Evolutionary conservation across 768 basidiomycete species (phyloP).

Genomic region (Leucogyrophana mollusca): DNA sequence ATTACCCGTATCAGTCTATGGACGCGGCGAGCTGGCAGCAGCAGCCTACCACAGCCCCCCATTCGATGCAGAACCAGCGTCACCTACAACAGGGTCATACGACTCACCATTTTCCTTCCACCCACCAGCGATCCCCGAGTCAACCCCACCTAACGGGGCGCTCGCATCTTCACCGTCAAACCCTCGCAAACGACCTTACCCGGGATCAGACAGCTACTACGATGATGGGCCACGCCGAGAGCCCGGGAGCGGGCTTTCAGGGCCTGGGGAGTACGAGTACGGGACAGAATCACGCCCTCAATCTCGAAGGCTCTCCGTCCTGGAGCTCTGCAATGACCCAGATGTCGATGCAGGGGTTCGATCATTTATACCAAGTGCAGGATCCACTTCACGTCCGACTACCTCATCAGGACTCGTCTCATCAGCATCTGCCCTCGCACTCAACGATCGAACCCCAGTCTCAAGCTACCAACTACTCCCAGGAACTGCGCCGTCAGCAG

Average conservation of each 20-base stretch:
- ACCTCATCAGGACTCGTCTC: slow-evolving; percentile 47
- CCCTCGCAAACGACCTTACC: slow-evolving; percentile 64
- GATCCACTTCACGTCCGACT: slow-evolving; percentile 38
- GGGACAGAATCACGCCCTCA: slow-evolving; percentile 75
- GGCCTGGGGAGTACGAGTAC: slow-evolving; percentile 56
- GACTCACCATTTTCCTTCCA: slow-evolving; percentile 82
- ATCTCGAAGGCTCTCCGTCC: slow-evolving; percentile 77
- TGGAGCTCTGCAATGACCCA: slow-evolving; percentile 86
- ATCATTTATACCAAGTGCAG: slow-evolving; percentile 42
- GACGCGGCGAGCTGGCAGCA: slow-evolving; percentile 39
- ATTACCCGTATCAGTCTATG: slow-evolving; percentile 38
- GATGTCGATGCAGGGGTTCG: slow-evolving; percentile 43
- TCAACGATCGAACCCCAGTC: slow-evolving; percentile 46
- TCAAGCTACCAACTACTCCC: slow-evolving; percentile 40
- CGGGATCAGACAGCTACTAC: slow-evolving; percentile 49
- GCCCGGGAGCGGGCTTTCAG: slow-evolving; percentile 24
- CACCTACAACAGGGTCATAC: slow-evolving; percentile 27
- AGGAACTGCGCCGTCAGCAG: slow-evolving; percentile 47
- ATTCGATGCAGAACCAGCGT: slow-evolving; percentile 23
- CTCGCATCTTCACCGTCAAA: slow-evolving; percentile 36
- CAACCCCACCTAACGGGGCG: slow-evolving; percentile 26
- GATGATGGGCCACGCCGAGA: slow-evolving; percentile 44
- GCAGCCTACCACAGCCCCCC: slow-evolving; percentile 26
- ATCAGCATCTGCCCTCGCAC: slow-evolving; percentile 46
- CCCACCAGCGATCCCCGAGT: slow-evolving; percentile 52